Evolutionary conservation across 2,329 filamentous ascomycete genomes (phyloP).

Genomic region (Chaetomium globosum): DNA sequence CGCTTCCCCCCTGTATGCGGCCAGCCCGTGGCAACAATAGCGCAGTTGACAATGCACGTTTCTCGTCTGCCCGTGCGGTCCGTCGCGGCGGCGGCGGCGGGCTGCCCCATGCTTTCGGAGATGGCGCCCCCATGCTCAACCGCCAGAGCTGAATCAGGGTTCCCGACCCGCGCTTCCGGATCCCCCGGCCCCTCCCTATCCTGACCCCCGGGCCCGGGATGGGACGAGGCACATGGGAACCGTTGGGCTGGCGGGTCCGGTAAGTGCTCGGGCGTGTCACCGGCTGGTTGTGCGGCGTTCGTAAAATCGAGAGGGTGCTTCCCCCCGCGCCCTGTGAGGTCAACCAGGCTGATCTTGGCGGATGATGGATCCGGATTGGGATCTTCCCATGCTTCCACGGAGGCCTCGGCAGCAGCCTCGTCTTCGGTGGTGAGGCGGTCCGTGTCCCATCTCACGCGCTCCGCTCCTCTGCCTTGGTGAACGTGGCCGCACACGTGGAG

Average conservation of each 20-base stretch:
- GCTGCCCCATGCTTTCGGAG: slow-evolving; percentile 40
- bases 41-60: slow-evolving; percentile 79
- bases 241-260: slow-evolving; percentile 30
- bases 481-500: slow-evolving; percentile 73
- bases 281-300: slow-evolving; percentile 31
- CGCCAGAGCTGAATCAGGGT: slow-evolving; percentile 11
- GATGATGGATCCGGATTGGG: slow-evolving; percentile 52
- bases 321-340: slow-evolving; percentile 56
- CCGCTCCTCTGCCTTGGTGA: slow-evolving; percentile 66
- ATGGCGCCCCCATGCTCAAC: slow-evolving; percentile 32
- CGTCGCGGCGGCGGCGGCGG: slow-evolving; percentile 37
- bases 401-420: slow-evolving; percentile 44
- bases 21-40: slow-evolving; percentile 69
- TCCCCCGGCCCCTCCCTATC: slow-evolving; percentile 9
- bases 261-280: slow-evolving; percentile 41
- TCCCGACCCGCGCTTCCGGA: neutral
- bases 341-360: slow-evolving; percentile 66
- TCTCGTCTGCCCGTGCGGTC: slow-evolving; percentile 53
- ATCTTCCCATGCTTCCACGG: slow-evolving; percentile 58
- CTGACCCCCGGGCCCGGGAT: slow-evolving; percentile 2
- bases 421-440: slow-evolving; percentile 42
- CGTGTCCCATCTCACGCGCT: slow-evolving; percentile 64
- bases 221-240: slow-evolving; percentile 20
- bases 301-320: slow-evolving; percentile 51
- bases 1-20: slow-evolving; percentile 63